Base-by-base conservation (phyloP, 2,329 filamentous ascomycete species). In the Mycogone perniciosa region DNA sequence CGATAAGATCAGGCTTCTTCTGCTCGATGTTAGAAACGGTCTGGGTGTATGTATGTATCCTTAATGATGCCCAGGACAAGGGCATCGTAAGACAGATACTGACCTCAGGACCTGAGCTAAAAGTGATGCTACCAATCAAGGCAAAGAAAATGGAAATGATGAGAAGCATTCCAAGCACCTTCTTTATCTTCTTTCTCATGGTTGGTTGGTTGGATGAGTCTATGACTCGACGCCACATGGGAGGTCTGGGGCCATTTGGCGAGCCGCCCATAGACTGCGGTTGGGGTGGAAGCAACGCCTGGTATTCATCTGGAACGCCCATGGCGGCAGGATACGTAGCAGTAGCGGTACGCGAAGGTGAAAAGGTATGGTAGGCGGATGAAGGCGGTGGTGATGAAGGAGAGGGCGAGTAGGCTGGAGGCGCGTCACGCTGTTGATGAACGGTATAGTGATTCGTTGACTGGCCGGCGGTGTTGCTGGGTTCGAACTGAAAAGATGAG, bases 321-420 rank as follows among this genome's bases (percentile, higher is more conserved):
- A 78, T 78, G 29, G 51, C 67, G 42, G 53, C 27, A 31, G 42
- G 13, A 53, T 30, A 30, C 9, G 40, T 34, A 20, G 46, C 41
- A 53, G 52, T 11, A 50, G 29, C 26, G 53, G 35, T 20, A 20
- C 20, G 44, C 7, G 35, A 54, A 10, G 57, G 60, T 1, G 60
- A 52, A 58, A 78, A 75, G 6, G 75, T 77, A 52, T 66, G 71
- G 59, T 79, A 76, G 54, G 67, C 70, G 2, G 44, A 49, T 7
- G 50, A 45, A 10, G 51, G 30, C 50, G 62, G 55, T 6, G 67
- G 62, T 9, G 71, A 70, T 26, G 67, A 64, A 11, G 60, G 64
- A 10, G 68, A 72, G 6, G 75, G 74, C 2, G 72, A 74, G 60
- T 79, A 79, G 7, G 76, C 76, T 6, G 76, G 76, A 7, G 76